Base-by-base conservation (phyloP, 768 basidiomycete genomes). In the Suillus subalutaceus region DNA sequence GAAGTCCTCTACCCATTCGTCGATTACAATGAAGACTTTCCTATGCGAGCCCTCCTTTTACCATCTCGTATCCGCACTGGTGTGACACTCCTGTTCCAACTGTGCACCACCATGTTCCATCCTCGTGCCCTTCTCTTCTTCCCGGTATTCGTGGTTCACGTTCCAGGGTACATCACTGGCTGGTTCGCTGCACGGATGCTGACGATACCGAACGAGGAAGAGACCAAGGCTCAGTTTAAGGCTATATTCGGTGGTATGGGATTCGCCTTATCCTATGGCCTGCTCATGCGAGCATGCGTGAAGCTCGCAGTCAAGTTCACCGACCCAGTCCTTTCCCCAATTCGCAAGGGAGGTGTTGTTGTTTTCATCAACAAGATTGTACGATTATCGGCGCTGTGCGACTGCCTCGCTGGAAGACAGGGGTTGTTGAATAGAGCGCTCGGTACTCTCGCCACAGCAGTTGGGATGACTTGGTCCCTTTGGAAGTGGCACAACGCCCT, bases 221-320 rank as follows among this genome's bases (percentile, higher is more conserved):
- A 91, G 71, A 83, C 85, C 38, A 78, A 84, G 59, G 89, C 90
- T n/a, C 90, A 92, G 75, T 91, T 86, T 75, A 90, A 90, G 75
- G 80, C 87, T 56, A 79, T 88, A 10, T 83, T 88, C 32, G 89
- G 88, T 3, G 84, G 84, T 3, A 12, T 69, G 16, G 61, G 67
- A 2, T 76, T 64, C 74, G 80, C 44, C 43, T 73, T 48, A 18
- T 46, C 63, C 15, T 71, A 68, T 43, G 53, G 59, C 10, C 16
- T 37, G 46, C 41, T 65, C 58, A 40, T 53, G 30, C 32, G 13
- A 50, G 41, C 62, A 35, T 50, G 48, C 6, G 35, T 46, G 20
- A 40, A 61, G 13, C 41, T 18, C 8, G 35, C 43, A n/a, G 15
- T 63, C 30, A 50, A 50, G 12, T 23, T 26, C 12, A 23, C 23